Percentiles rank a stretch among this genome's conserved stretches.
phyloP scores from a whole-genome alignment of 805 yeast species.

The Kazachstania viticola region DNA sequence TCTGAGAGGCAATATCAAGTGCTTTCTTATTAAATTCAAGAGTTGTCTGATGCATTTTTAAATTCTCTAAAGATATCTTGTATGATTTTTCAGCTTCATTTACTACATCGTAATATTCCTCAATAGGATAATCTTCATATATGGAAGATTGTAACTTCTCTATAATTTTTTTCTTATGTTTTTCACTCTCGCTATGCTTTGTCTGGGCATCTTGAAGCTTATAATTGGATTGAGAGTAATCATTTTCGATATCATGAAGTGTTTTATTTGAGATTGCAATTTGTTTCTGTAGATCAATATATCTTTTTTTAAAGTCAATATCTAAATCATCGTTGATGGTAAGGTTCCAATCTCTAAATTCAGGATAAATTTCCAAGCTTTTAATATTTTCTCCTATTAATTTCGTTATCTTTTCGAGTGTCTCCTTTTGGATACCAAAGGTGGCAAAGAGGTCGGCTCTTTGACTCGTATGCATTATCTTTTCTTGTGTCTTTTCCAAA shows the following conservation, averaged over 20 bases:
- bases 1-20: conserved; percentile 43
- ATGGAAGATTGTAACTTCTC: conserved; percentile 20
- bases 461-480: conserved; percentile 40
- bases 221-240: conserved; percentile 9
- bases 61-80: conserved; percentile 47
- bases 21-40: conserved; percentile 63
- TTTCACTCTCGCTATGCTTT: conserved; percentile 7
- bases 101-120: conserved; percentile 39
- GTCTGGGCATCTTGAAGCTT: conserved; percentile 5
- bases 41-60: conserved; percentile 60
- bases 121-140: conserved; percentile 33
- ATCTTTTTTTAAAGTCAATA: conserved; percentile 11
- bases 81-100: conserved; percentile 51
- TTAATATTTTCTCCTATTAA: conserved; percentile 5
- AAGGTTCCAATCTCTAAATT: conserved; percentile 7
- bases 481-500: conserved; percentile 41
- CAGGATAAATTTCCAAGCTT: conserved; percentile 4
- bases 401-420: conserved; percentile 9
- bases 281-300: conserved; percentile 12
- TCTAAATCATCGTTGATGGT: conserved; percentile 9
- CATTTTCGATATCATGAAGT: conserved; percentile 6
- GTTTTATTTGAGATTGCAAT: conserved; percentile 9
- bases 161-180: conserved; percentile 6
- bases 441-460: conserved; percentile 51
- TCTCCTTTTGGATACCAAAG: conserved; percentile 28